phyloP scores from a whole-genome alignment of 129 eudicot genomes.

The Sambucus nigra region DNA sequence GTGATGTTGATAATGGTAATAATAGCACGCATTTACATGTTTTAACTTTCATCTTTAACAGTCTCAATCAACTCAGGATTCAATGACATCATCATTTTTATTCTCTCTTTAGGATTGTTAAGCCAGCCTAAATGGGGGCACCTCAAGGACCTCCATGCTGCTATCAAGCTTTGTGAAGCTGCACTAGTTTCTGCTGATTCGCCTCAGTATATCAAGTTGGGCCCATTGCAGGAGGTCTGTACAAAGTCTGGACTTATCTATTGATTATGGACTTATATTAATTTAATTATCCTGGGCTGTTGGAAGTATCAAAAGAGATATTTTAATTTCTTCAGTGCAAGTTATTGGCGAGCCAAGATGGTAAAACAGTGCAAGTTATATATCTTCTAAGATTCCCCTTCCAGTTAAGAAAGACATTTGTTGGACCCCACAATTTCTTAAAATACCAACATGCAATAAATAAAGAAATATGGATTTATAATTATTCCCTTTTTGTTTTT shows the following conservation, averaged over 20 bases:
- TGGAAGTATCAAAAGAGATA: background rate
- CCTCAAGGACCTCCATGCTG: conserved; percentile 91
- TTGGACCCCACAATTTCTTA: too few species aligned
- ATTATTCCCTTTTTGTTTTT: too few species aligned
- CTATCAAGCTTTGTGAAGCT: conserved; percentile 92
- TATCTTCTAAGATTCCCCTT: too few species aligned
- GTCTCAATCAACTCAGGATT: background rate
- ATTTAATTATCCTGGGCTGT: background rate
- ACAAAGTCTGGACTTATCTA: conserved; percentile 10
- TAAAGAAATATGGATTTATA: too few species aligned
- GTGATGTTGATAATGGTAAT: background rate
- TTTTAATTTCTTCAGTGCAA: background rate
- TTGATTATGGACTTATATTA: background rate
- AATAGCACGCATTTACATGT: background rate
- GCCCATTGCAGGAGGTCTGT: conserved; percentile 81
- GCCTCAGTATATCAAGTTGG: conserved; percentile 74
- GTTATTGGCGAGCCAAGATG: background rate
- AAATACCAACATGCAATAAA: too few species aligned
- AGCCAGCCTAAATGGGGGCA: conserved; percentile 98
- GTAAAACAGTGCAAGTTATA: too few species aligned
- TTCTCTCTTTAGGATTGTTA: conserved; percentile 46
- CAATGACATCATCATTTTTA: background rate
- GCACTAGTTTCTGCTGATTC: conserved; percentile 87
- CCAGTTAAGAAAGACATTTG: too few species aligned
- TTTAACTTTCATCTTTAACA: background rate